Base-by-base conservation (phyloP, 1,139 yeast genomes). In the Debaryomyces nepalensis region DNA sequence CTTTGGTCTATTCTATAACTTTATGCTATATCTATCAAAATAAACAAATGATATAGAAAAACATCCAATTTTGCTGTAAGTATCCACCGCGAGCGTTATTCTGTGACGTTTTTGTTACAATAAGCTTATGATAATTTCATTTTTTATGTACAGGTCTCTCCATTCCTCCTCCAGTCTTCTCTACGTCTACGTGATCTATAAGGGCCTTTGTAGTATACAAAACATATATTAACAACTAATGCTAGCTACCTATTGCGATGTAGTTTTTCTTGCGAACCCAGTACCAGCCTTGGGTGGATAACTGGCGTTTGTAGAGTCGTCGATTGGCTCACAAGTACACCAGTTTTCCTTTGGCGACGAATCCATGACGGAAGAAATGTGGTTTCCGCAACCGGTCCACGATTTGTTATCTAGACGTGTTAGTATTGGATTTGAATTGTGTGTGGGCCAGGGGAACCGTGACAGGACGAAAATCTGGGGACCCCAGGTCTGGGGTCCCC, bases 301-400 rank as follows among this genome's bases (percentile, higher is more conserved):
- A 9, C 50, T 22, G 41, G 33, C 15, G 33, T 31, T 20, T n/a
- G 26, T 14, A n/a, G 41, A 20, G n/a, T 41, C 58, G 41, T 46
- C 46, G 15, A 45, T 41, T 15, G 54, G 49, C 37, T 51, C 53
- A 48, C 71, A 66, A 10, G 57, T 55, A 43, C 71, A 66, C 68
- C 77, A 73, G 31, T 65, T 48, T 4, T 58, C 64, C 43, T 63
- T 63, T 9, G 75, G 66, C 10, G 58, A 54, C 4, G 50, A 45
- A 15, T 53, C 49, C 77, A 75, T 69, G 14, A 76, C 77, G 2
- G 52, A 30, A 6, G 75, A 66, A 32, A 74, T 61, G 47, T 75
- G 80, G 30, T 52, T 42, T 2, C 79, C 80, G 55, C 80, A 75
- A 15, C 80, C 80, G 37, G 53, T 52, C 79, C 79, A 75, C 19